Evolutionary conservation across 2,329 filamentous ascomycete species (phyloP), one percentile per base, ranked within the genome.

Genomic region (Alternaria arbusti): DNA sequence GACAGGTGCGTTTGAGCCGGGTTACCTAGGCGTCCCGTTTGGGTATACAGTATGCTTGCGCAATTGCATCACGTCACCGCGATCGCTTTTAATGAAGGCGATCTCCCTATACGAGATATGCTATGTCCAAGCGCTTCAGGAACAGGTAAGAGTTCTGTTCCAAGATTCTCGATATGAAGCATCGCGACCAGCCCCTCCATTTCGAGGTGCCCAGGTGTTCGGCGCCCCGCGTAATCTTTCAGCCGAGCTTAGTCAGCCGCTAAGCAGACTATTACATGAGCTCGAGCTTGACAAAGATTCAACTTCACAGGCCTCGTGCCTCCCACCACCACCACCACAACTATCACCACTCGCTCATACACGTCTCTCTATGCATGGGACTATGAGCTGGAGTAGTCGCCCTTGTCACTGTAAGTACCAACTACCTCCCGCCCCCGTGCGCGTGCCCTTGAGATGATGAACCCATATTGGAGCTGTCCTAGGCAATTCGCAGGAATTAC

Each of bases 381-480:
- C 52, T 63, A 61, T 62, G 54, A 46, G 20, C 40, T 40, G 20
- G 20, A 20, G 20, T 20, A 20, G 20, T 20, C 20, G 20, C 20
- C 20, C 20, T 20, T 20, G 20, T 20, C 20, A 20, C 20, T 20
- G 20, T 20, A 20, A 20, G 20, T 20, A 20, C 20, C 20, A 20
- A 20, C 20, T 20, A 20, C 20, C 20, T 20, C 20, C 20, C 20
- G 20, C 20, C 20, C 57, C 61, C 50, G 63, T 50, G 47, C 54
- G 52, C 45, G 23, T 43, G 49, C 47, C 64, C 57, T 61, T 69
- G 68, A 74, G 63, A 82, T 87, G 88, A 89, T 89, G 87, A 89
- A 78, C 74, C 72, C 74, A 76, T 91, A 92, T 92, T 92, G 90
- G 90, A 92, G 90, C 90, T 92, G 89, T 92, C 90, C 89, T 87